Base-by-base conservation (phyloP, 2,329 filamentous ascomycete species). In the Penicillium palitans region DNA sequence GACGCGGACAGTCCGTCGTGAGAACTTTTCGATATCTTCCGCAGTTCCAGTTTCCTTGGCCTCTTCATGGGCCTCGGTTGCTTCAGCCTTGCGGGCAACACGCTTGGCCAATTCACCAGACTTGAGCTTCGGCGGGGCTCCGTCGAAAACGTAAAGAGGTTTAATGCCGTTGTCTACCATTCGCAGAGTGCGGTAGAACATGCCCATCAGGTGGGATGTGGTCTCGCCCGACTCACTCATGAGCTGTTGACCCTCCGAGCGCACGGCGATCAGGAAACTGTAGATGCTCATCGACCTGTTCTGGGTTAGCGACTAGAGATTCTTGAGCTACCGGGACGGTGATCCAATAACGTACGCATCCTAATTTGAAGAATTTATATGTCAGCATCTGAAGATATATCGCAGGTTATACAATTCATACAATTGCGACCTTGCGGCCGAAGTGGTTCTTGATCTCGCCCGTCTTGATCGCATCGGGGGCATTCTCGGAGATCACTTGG, bases 101-200 rank as follows among this genome's bases (percentile, higher is more conserved):
- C 95, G 92, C 78, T 96, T 96, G 46, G 95, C 95, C 57, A 99
- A 83, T 79, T 99, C 95, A 63, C 95, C 95, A 0, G 92, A 96
- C 80, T 99, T 99, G 73, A 99, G 87, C 76, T 97, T 98, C 0
- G 95, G 95, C 19, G 95, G 95, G 10, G 93, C 92, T 58, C 95
- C 95, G 69, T 99, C 95, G 74, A 99, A 99, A 58, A 99, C 93
- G 76, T 96, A 99, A 66, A 99, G 85, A 1, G 95, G 95, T 75
- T 99, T 99, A 80, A 99, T 98, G 58, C 95, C 95, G 70, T 97
- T 98, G 78, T 99, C 95, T 70, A 98, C 91, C 80, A 99, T 98
- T 68, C 95, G 92, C 7, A 99, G 84, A 2, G 95, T 99, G 68
- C 95, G 93, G 82, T 99, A 99, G 81, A 99, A 99, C 87, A 99